phyloP scores from a whole-genome alignment of 2,329 filamentous ascomycete genomes.

The Dothiorella sarmentorum region DNA sequence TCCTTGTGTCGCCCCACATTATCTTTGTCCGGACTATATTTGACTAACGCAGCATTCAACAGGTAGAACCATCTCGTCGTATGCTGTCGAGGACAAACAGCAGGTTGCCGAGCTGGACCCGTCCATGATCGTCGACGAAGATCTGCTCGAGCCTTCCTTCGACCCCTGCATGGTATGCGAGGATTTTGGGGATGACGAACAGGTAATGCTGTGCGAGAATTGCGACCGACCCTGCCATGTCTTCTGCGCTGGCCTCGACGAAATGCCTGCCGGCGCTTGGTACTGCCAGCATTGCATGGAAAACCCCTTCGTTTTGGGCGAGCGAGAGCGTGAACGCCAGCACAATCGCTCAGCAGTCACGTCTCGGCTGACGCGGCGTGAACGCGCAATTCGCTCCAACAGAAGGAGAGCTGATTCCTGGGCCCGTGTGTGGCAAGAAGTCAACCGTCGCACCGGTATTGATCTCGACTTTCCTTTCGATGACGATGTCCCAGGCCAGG shows the following conservation, averaged over 20 bases:
- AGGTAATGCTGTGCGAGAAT: slow-evolving; percentile 84
- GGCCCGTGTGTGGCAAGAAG: slow-evolving; percentile 83
- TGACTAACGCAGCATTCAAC: slow-evolving; percentile 3
- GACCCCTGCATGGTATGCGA: slow-evolving; percentile 84
- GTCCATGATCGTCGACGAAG: slow-evolving; percentile 69
- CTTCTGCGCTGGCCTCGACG: slow-evolving; percentile 80
- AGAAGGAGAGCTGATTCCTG: slow-evolving; percentile 42
- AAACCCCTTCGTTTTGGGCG: slow-evolving; percentile 36
- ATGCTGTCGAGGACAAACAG: slow-evolving; percentile 73
- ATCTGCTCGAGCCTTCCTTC: slow-evolving; percentile 49
- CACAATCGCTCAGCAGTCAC: slow-evolving; percentile 29
- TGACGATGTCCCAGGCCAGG: slow-evolving; percentile 50
- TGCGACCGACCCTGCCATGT: slow-evolving; percentile 90
- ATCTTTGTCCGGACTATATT: neutral
- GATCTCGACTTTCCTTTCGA: slow-evolving; percentile 86
- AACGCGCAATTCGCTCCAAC: slow-evolving; percentile 15
- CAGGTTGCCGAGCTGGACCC: slow-evolving; percentile 88
- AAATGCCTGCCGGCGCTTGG: slow-evolving; percentile 75
- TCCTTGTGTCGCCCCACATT: slow-evolving; percentile 3
- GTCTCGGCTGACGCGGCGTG: slow-evolving; percentile 28
- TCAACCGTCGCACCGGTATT: slow-evolving; percentile 73
- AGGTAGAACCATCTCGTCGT: slow-evolving; percentile 58
- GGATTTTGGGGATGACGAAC: slow-evolving; percentile 73
- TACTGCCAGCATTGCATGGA: slow-evolving; percentile 79
- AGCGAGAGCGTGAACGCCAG: slow-evolving; percentile 24